Conservation (phyloP, 805 yeast genomes). For the Suhomyces faveliae region DNA sequence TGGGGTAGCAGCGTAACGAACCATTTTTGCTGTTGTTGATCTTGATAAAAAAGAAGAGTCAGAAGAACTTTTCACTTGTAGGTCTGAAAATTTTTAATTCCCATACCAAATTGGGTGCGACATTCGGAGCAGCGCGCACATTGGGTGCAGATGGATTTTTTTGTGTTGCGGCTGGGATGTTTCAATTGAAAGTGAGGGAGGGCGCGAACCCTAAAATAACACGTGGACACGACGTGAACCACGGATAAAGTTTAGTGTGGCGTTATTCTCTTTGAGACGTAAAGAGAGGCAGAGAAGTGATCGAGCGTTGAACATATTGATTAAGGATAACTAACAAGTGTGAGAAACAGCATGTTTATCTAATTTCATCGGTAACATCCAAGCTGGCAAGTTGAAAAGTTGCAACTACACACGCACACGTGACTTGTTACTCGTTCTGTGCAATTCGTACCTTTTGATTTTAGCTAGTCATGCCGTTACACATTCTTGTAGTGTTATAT, state of each 20-base stretch:
- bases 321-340: no score
- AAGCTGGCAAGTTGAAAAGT: background rate
- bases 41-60: constrained; percentile 4
- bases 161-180: constrained; percentile 3
- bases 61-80: constrained; percentile 7
- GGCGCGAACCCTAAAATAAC: constrained; percentile 4
- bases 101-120: constrained; percentile 6
- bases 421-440: background rate
- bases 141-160: background rate
- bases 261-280: no score
- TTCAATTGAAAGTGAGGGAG: background rate
- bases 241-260: background rate
- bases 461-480: background rate
- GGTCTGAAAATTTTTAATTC: constrained; percentile 13
- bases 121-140: constrained; percentile 4
- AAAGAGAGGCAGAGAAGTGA: background rate
- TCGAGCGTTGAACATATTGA: no score
- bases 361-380: background rate
- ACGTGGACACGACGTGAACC: background rate
- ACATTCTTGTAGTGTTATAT: background rate
- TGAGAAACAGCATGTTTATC: background rate
- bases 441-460: background rate
- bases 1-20: constrained; percentile 99
- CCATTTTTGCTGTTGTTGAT: constrained; percentile 54
- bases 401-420: background rate